phyloP scores from a whole-genome alignment of 2,329 filamentous ascomycete genomes.

The Sordariomycetes sp. region DNA sequence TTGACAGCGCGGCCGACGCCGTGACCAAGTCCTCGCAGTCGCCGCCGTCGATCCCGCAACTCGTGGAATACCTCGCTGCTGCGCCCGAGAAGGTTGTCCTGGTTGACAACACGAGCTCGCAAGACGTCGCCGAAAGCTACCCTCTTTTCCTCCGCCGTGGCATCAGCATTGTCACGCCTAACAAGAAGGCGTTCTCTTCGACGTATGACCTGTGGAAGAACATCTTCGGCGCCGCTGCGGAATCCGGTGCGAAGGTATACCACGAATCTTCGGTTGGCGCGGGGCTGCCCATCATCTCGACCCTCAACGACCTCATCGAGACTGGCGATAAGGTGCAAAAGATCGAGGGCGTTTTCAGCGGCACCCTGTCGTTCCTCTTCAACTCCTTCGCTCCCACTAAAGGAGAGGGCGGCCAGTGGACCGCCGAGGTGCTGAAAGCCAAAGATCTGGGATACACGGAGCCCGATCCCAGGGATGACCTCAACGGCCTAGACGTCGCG shows the following conservation, averaged over 20 bases:
- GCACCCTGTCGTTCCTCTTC: constrained; percentile 97
- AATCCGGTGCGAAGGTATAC: constrained; percentile 72
- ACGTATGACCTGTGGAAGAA: constrained; percentile 73
- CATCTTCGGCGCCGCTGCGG: constrained; percentile 66
- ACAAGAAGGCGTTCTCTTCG: constrained; percentile 95
- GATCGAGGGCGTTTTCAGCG: constrained; percentile 95
- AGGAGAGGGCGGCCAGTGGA: constrained; percentile 72
- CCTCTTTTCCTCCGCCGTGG: constrained; percentile 70
- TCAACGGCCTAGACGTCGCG: constrained; percentile 87
- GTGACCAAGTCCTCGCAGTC: constrained; percentile 54
- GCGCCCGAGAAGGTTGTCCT: constrained; percentile 73
- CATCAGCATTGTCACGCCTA: constrained; percentile 88
- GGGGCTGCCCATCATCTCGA: constrained; percentile 86
- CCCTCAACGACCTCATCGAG: constrained; percentile 84
- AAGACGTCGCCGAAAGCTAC: constrained; percentile 74
- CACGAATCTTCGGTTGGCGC: constrained; percentile 94
- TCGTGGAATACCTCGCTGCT: constrained; percentile 66
- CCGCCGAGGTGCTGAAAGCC: constrained; percentile 81
- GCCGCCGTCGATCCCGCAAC: constrained; percentile 56
- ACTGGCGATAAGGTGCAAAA: constrained; percentile 86
- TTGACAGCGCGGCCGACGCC: constrained; percentile 49
- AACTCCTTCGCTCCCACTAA: constrained; percentile 86
- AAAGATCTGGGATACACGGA: constrained; percentile 91
- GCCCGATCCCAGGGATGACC: constrained; percentile 75
- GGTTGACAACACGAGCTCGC: constrained; percentile 92